phyloP scores from a whole-genome alignment of 2,329 filamentous ascomycete species.

The Penicillium palitans region DNA sequence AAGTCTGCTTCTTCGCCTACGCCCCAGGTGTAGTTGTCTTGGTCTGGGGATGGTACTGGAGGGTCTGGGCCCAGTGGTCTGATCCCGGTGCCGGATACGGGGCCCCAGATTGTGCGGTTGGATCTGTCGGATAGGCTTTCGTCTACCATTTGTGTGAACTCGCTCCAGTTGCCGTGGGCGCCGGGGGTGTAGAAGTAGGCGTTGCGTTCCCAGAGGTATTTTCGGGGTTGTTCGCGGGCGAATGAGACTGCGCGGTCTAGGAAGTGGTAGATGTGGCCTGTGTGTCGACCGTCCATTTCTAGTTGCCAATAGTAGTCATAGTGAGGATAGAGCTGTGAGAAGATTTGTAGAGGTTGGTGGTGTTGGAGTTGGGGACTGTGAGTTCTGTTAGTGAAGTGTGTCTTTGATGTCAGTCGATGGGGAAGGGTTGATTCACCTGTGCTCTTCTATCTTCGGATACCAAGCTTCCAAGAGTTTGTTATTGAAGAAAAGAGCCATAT shows the following conservation, averaged over 20 bases:
- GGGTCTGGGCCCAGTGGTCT: constrained; percentile 26
- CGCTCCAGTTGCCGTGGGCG: constrained; percentile 69
- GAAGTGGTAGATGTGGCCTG: constrained; percentile 70
- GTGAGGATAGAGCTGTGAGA: constrained; percentile 62
- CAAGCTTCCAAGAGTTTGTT: constrained; percentile 30
- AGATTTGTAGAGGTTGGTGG: constrained; percentile 61
- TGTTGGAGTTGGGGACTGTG: constrained; percentile 43
- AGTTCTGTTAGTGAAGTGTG: neutral
- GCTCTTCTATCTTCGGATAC: constrained; percentile 32
- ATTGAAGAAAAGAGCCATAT: constrained; percentile 40
- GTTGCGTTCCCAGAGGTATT: constrained; percentile 75
- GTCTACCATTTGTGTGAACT: constrained; percentile 67
- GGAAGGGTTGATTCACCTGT: constrained; percentile 23
- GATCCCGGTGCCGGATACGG: constrained; percentile 24
- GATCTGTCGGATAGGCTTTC: constrained; percentile 17
- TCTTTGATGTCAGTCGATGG: neutral
- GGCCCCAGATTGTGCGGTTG: constrained; percentile 28
- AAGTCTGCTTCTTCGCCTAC: constrained; percentile 27
- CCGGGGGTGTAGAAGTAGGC: constrained; percentile 74
- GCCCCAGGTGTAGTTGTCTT: constrained; percentile 28
- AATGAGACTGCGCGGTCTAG: constrained; percentile 67
- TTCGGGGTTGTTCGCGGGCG: constrained; percentile 66
- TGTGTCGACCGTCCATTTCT: constrained; percentile 68
- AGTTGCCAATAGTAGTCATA: constrained; percentile 70
- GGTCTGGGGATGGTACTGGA: constrained; percentile 17